Base-by-base conservation (phyloP, 1,139 yeast species). In the Debaryomycetaceae sp. region DNA sequence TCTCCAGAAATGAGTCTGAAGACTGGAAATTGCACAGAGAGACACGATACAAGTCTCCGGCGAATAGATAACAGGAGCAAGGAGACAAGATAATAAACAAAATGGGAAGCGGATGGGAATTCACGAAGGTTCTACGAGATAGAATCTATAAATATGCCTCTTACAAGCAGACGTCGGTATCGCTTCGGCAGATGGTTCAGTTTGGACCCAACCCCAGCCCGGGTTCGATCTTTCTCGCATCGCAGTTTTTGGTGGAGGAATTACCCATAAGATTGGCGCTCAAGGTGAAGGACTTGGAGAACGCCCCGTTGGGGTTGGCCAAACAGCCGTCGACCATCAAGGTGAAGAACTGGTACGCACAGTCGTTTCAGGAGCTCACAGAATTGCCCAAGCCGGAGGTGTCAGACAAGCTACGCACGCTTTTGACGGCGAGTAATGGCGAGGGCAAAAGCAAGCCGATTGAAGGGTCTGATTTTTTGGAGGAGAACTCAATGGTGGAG, bases 291-390 rank as follows among this genome's bases (percentile, higher is more conserved):
- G 97, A 89, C 59, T 70, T 90, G 46, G 96, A 89, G 41, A 78
- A 78, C 38, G 78, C 95, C 33, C 97, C 97, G 0, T 74, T 83
- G 54, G 93, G 89, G 0, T 73, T 90, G 46, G 76, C 75, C 53
- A 74, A 82, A 36, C 83, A 83, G 80, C 89, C 90, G 1, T 82
- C 90, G 3, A 87, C 93, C 41, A 71, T 77, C 46, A 77, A 83
- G 52, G 97, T 90, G 20, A 79, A 84, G 50, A 83, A 87, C 59
- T 90, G 97, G 97, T 90, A 90, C 59, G 93, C 95, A 2, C 95
- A 88, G 63, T 84, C 93, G 14, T 90, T 89, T 62, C 90, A 88
- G 55, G 97, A 89, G 58, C 74, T 89, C 54, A 81, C 87, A 9
- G 68, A 75, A 39, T 62, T 81, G 44, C 78, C 78, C 6, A 75